phyloP scores from a whole-genome alignment of 345 rosid genomes.

The Triadica sebifera region DNA sequence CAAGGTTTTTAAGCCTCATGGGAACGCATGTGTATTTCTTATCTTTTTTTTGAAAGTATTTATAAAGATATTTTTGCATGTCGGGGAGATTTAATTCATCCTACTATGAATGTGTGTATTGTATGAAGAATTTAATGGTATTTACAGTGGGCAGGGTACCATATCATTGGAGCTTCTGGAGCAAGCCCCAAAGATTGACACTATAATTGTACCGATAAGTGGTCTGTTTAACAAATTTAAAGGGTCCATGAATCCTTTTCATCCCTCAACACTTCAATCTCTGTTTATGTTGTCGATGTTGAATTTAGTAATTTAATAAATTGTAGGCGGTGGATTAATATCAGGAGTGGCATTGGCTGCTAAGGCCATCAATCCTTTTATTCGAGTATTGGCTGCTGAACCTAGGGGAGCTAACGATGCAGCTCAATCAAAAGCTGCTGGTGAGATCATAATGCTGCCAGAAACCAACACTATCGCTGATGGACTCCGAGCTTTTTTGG shows the following conservation, averaged over 20 bases:
- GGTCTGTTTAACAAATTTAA: slow-evolving; percentile 37
- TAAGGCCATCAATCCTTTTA: slow-evolving; percentile 74
- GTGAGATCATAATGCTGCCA: slow-evolving; percentile 57
- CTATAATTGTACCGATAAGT: slow-evolving; percentile 81
- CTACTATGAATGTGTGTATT: slow-evolving; percentile 1
- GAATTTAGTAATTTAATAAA: not conserved
- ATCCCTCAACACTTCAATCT: not conserved
- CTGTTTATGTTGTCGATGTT: not conserved
- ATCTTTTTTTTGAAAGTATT: not conserved
- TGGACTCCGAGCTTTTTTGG: slow-evolving; percentile 86
- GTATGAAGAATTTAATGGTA: slow-evolving; percentile 8
- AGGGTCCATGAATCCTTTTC: not conserved
- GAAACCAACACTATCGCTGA: slow-evolving; percentile 75
- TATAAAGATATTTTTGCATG: not conserved
- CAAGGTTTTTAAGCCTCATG: not conserved
- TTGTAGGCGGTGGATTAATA: slow-evolving; percentile 77
- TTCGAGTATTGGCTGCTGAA: slow-evolving; percentile 81
- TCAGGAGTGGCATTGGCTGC: slow-evolving; percentile 95
- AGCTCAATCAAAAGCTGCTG: slow-evolving; percentile 81
- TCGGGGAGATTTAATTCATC: not conserved
- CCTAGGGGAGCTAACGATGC: slow-evolving; percentile 92
- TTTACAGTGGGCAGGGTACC: slow-evolving; percentile 86
- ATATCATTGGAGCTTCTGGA: slow-evolving; percentile 77
- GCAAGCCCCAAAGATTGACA: slow-evolving; percentile 63
- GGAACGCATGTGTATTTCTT: not conserved